Evolutionary conservation across 1,284 basidiomycete species (phyloP).

Genomic region (Cryptococcus depauperatus): DNA sequence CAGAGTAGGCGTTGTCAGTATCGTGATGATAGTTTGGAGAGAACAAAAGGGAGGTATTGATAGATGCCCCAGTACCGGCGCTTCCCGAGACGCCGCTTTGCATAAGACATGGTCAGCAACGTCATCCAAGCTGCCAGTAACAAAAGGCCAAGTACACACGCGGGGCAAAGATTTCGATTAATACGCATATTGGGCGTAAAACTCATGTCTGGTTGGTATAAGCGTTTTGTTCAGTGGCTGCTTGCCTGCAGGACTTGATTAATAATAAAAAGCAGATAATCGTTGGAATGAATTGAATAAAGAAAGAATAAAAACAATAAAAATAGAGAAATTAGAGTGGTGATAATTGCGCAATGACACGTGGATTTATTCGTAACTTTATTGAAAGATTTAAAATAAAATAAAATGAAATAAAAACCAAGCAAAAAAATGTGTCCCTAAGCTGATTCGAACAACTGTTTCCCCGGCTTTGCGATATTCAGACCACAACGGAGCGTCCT

Average conservation of each 20-base stretch:
- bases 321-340: neutral
- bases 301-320: neutral
- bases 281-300: neutral
- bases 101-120: too few relatives aligned
- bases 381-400: too few relatives aligned
- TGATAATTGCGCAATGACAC: too few relatives aligned
- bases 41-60: constrained; percentile 23
- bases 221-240: constrained; percentile 11
- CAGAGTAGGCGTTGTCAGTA: constrained; percentile 13
- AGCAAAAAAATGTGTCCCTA: constrained; percentile 12
- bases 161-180: constrained; percentile 32
- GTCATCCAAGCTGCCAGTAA: neutral
- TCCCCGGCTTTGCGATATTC: constrained; percentile 8
- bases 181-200: constrained; percentile 10
- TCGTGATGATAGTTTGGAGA: constrained; percentile 18
- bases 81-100: constrained; percentile 27
- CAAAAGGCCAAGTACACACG: constrained; percentile 15
- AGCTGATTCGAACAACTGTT: constrained; percentile 18
- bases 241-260: too few relatives aligned
- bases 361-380: too few relatives aligned
- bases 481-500: constrained; percentile 17
- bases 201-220: constrained; percentile 8
- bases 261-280: too few relatives aligned
- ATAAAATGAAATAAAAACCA: neutral
- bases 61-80: constrained; percentile 26